These are phyloP conservation scores for Cantharellus anzutake DNA, from an alignment of 768 basidiomycete species.

Conservation along the genomic window DNA sequence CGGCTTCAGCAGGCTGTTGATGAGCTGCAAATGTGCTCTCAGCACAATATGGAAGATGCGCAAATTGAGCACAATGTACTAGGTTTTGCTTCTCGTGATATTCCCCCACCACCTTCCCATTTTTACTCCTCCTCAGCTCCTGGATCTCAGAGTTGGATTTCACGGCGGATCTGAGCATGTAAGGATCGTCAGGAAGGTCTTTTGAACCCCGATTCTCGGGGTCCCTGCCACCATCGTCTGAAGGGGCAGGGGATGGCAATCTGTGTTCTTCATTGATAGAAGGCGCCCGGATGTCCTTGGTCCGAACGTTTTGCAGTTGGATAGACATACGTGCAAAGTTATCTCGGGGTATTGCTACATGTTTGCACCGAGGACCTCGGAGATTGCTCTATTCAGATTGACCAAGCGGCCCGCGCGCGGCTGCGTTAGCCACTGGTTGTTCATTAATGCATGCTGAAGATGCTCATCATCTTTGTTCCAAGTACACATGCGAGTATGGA, in stretches of 20 bases:
- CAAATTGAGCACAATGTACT: conserved; percentile 23
- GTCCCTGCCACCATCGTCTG: background rate
- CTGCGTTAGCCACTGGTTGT: no score
- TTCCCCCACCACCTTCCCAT: conserved; percentile 41
- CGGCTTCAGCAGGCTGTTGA: conserved; percentile 70
- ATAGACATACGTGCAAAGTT: no score
- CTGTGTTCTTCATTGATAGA: background rate
- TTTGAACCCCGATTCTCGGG: background rate
- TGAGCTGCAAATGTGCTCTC: conserved; percentile 33
- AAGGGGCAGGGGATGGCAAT: background rate
- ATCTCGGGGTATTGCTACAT: no score
- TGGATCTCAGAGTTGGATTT: conserved; percentile 43
- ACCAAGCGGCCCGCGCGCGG: no score
- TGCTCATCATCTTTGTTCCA: no score
- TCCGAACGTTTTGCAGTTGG: no score
- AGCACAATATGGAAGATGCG: background rate
- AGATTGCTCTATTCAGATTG: no score
- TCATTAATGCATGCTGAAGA: no score
- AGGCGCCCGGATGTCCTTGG: no score
- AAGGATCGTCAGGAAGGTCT: background rate
- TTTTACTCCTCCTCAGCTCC: conserved; percentile 36
- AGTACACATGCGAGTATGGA: no score
- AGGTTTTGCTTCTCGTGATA: conserved; percentile 60
- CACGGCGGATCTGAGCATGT: conserved; percentile 20
- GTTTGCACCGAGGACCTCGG: no score